Percentiles rank a stretch among this genome's conserved stretches.
Conservation (phyloP, 1,284 basidiomycete species). For the Boletellus deceptivus region DNA sequence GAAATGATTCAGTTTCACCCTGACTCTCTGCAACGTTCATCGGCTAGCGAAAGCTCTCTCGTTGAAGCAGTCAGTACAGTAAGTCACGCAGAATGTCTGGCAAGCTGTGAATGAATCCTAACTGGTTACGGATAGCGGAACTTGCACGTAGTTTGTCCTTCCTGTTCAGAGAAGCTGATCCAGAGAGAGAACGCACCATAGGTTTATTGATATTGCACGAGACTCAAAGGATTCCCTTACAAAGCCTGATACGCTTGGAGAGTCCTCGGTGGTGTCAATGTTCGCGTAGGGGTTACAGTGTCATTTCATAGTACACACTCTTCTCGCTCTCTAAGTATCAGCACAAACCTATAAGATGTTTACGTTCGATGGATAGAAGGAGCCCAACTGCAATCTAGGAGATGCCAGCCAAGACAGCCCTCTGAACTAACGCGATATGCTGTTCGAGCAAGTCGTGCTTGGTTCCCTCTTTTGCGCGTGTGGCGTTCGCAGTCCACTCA, state of each 20-base stretch:
- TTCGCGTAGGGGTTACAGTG: too few species aligned
- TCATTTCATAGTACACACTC: too few species aligned
- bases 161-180: slow-evolving; percentile 41
- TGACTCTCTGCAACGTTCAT: slow-evolving; percentile 4
- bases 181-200: slow-evolving; percentile 54
- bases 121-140: slow-evolving; percentile 44
- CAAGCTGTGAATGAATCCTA: background rate
- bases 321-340: too few species aligned
- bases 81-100: slow-evolving; percentile 13
- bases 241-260: slow-evolving; percentile 58
- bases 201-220: slow-evolving; percentile 39
- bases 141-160: slow-evolving; percentile 49
- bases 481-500: slow-evolving; percentile 14
- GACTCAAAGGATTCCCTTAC: slow-evolving; percentile 55
- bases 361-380: too few species aligned
- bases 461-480: background rate
- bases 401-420: slow-evolving; percentile 28
- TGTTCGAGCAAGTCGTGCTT: slow-evolving; percentile 11
- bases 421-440: slow-evolving; percentile 3
- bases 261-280: too few species aligned
- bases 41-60: slow-evolving; percentile 59
- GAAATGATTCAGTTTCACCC: background rate
- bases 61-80: slow-evolving; percentile 60
- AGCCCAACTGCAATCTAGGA: background rate
- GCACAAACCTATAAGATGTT: too few species aligned